phyloP scores from a whole-genome alignment of 2,329 filamentous ascomycete genomes.

The Intubia oerlemansii region DNA sequence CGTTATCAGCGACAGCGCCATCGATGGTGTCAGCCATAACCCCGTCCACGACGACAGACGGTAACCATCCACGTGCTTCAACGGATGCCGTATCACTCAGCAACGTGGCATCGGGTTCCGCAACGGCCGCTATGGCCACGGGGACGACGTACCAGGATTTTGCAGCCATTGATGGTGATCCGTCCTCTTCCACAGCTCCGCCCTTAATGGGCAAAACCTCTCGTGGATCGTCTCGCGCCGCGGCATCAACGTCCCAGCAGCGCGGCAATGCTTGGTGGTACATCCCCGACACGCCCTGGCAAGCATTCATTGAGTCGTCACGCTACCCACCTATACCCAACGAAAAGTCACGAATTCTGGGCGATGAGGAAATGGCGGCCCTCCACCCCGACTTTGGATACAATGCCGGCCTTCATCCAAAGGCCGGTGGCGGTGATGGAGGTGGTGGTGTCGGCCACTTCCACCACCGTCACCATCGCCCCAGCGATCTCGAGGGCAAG shows the following conservation, averaged over 20 bases:
- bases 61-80: too few species aligned
- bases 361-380: conserved; percentile 19
- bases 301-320: conserved; percentile 30
- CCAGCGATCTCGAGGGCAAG: conserved; percentile 4
- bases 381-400: conserved; percentile 25
- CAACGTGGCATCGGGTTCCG: too few species aligned
- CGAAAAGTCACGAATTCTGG: conserved; percentile 26
- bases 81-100: too few species aligned
- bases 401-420: conserved; percentile 10
- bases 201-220: too few species aligned
- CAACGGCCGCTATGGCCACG: too few species aligned
- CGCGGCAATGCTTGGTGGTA: conserved; percentile 7
- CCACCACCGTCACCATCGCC: conserved; percentile 1
- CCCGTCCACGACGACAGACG: too few species aligned
- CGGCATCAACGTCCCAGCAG: background rate
- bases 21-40: too few species aligned
- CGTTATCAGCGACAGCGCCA: too few species aligned
- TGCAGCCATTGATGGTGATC: too few species aligned
- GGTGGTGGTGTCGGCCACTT: conserved; percentile 15
- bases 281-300: conserved; percentile 23
- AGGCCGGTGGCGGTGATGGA: conserved; percentile 14
- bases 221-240: too few species aligned
- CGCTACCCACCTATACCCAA: conserved; percentile 24
- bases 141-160: too few species aligned
- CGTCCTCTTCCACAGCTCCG: too few species aligned